Conservation (phyloP, 208 protist genomes). For the Leishmania major region DNA sequence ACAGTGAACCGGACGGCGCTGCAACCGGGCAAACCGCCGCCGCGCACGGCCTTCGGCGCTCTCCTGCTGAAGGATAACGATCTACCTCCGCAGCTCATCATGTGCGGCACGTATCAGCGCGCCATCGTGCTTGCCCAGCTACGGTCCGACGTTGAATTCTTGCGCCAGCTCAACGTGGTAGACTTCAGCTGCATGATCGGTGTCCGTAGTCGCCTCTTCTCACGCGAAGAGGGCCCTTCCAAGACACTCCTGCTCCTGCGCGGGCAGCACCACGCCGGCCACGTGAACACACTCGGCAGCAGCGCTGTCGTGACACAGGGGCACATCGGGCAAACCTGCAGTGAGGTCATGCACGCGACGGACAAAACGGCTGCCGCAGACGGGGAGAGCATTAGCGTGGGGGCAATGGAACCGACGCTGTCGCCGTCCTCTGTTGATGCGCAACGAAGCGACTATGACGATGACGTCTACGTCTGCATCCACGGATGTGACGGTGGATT, state of each 20-base stretch:
- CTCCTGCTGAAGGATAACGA: conserved; percentile 91
- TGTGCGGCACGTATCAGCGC: conserved; percentile 74
- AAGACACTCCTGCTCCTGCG: conserved; percentile 55
- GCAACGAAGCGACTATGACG: conserved; percentile 7
- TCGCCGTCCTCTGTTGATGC: neutral
- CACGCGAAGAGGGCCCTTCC: conserved; percentile 61
- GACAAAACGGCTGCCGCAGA: conserved; percentile 17
- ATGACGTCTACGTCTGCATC: conserved; percentile 63
- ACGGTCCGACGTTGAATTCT: conserved; percentile 78
- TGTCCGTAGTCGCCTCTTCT: conserved; percentile 83
- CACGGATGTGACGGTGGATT: conserved; percentile 84
- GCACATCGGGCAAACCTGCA: neutral
- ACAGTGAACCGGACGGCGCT: conserved; percentile 72
- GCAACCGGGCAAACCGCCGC: conserved; percentile 51
- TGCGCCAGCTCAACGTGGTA: conserved; percentile 82
- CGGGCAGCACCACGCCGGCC: conserved; percentile 11
- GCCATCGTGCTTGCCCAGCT: conserved; percentile 88
- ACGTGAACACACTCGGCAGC: conserved; percentile 15
- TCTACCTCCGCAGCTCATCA: conserved; percentile 81
- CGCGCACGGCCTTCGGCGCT: conserved; percentile 79
- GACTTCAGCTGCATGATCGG: conserved; percentile 95
- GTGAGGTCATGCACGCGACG: conserved; percentile 25
- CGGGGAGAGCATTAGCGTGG: conserved; percentile 21
- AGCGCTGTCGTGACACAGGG: neutral
- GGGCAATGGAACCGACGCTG: neutral